phyloP scores from a whole-genome alignment of 169 alveolate genomes.

The Plasmodium vinckei region DNA sequence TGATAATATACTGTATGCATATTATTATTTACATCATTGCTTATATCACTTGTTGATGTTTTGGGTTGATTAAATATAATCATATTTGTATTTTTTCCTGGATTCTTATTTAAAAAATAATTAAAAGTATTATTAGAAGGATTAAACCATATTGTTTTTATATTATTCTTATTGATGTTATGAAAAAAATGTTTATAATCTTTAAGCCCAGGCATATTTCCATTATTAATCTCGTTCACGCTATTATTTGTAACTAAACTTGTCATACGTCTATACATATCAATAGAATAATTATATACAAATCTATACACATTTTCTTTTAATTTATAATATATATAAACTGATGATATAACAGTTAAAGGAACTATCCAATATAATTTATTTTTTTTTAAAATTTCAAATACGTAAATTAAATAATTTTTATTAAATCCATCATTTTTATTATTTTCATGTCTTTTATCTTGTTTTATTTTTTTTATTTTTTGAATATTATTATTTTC shows the following conservation, averaged over 20 bases:
- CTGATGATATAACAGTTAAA: constrained; percentile 14
- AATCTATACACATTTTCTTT: constrained; percentile 1
- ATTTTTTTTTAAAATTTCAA: constrained; percentile 14
- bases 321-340: constrained; percentile 47
- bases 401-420: constrained; percentile 3
- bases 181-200: constrained; percentile 63
- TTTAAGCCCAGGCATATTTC: neutral
- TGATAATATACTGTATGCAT: constrained; percentile 38
- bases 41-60: neutral
- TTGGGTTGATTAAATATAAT: neutral
- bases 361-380: constrained; percentile 67
- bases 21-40: constrained; percentile 1
- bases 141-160: constrained; percentile 34
- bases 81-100: neutral
- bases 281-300: constrained; percentile 9
- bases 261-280: constrained; percentile 4
- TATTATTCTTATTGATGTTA: constrained; percentile 53
- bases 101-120: constrained; percentile 16
- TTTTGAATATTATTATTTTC: neutral
- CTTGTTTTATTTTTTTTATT: neutral
- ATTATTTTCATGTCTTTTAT: neutral
- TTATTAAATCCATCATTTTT: constrained; percentile 4
- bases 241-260: neutral
- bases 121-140: constrained; percentile 47
- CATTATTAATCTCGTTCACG: neutral